phyloP scores from a whole-genome alignment of 768 basidiomycete species.

The Suillus spraguei region DNA sequence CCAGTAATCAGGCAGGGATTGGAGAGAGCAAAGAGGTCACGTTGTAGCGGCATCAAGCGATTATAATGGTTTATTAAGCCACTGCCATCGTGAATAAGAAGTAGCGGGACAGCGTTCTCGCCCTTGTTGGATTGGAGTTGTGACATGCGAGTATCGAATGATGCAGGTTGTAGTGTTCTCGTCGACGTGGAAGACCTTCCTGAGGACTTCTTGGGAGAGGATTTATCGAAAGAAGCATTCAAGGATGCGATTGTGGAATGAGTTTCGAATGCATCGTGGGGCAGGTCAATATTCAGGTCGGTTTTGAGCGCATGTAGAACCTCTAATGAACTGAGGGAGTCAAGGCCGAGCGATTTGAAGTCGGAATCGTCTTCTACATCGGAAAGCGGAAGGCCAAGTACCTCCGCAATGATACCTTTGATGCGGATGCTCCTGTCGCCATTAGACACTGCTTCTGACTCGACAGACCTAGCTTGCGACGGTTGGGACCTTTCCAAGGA shows the following conservation, averaged over 20 bases:
- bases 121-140: slow-evolving; percentile 39
- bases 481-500: neutral
- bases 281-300: slow-evolving; percentile 44
- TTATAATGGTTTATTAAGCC: slow-evolving; percentile 58
- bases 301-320: slow-evolving; percentile 49
- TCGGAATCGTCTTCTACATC: slow-evolving; percentile 47
- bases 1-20: slow-evolving; percentile 54
- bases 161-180: neutral
- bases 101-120: slow-evolving; percentile 42
- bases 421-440: slow-evolving; percentile 26
- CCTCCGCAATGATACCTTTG: slow-evolving; percentile 43
- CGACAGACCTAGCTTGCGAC: neutral
- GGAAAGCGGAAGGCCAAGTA: slow-evolving; percentile 35
- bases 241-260: slow-evolving; percentile 40
- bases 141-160: neutral
- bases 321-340: slow-evolving; percentile 69
- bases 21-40: slow-evolving; percentile 62
- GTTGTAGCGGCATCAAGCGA: slow-evolving; percentile 45
- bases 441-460: slow-evolving; percentile 30
- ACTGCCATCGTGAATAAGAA: slow-evolving; percentile 76
- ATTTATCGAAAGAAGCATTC: slow-evolving; percentile 17
- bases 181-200: neutral
- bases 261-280: slow-evolving; percentile 44
- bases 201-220: neutral
- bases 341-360: slow-evolving; percentile 56